A percentile compares a stretch with the other conserved stretches of the same genome.
Conservation (phyloP, 345 rosid species). For the Noccaea caerulescens region DNA sequence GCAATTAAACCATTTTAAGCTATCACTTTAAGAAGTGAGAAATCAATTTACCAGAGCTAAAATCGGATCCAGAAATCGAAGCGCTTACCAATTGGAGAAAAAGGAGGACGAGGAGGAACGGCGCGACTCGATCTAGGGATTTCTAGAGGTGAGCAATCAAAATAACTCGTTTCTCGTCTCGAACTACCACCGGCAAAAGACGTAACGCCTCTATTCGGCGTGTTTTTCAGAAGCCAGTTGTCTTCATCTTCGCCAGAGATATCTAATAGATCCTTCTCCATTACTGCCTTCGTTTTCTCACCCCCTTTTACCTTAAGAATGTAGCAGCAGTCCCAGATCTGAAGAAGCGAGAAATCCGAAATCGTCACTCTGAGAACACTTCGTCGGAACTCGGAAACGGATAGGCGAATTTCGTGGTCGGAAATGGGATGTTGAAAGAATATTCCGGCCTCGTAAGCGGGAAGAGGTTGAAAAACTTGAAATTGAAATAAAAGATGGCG, state of each 20-base stretch:
- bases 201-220: slow-evolving; percentile 41
- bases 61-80: neutral
- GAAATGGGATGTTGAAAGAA: neutral
- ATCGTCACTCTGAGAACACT: slow-evolving; percentile 4
- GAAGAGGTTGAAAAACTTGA: slow-evolving; percentile 42
- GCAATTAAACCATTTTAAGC: slow-evolving; percentile 2
- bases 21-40: neutral
- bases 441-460: slow-evolving; percentile 44
- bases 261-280: slow-evolving; percentile 76
- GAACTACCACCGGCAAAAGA: slow-evolving; percentile 26
- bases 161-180: slow-evolving; percentile 37
- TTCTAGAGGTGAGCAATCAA: slow-evolving; percentile 74
- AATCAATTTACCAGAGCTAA: neutral
- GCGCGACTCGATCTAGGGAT: slow-evolving; percentile 50
- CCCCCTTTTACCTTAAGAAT: neutral
- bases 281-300: slow-evolving; percentile 23
- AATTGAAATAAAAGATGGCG: slow-evolving; percentile 27
- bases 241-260: slow-evolving; percentile 68
- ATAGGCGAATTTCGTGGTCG: neutral
- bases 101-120: slow-evolving; percentile 39
- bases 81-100: slow-evolving; percentile 49
- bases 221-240: slow-evolving; percentile 51
- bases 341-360: neutral
- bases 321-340: slow-evolving; percentile 33
- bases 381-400: neutral